Conservation (phyloP, 305 asterid species). For the Rubia occidens region DNA sequence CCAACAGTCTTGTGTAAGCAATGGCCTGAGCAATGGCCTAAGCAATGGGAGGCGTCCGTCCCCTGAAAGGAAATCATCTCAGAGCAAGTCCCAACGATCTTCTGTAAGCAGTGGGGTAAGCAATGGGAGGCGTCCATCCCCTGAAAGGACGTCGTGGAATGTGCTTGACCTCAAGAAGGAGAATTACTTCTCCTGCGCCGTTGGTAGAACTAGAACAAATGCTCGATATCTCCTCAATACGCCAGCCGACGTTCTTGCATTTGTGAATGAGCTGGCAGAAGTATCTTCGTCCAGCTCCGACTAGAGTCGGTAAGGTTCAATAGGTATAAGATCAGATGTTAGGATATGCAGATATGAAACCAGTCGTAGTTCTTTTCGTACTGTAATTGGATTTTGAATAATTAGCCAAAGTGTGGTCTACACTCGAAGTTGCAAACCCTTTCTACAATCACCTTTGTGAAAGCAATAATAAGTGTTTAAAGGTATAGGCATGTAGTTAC, state of each 20-base stretch:
- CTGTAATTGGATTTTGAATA: neutral
- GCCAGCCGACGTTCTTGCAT: constrained; percentile 58
- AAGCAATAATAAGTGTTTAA: no score
- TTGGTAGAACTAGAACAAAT: constrained; percentile 65
- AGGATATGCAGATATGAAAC: neutral
- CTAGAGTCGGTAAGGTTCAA: constrained; percentile 15
- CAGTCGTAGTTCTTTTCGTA: neutral
- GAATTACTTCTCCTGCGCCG: constrained; percentile 86
- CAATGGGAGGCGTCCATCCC: constrained; percentile 34
- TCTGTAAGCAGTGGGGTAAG: constrained; percentile 20
- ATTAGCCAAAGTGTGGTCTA: neutral
- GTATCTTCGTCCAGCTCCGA: constrained; percentile 18
- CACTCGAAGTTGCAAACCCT: neutral
- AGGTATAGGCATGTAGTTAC: no score
- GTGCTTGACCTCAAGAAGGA: constrained; percentile 91
- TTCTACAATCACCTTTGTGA: neutral
- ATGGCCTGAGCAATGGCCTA: constrained; percentile 7
- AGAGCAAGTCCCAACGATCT: constrained; percentile 23
- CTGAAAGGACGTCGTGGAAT: constrained; percentile 61
- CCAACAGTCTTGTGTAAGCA: constrained; percentile 22
- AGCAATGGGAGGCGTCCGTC: constrained; percentile 37
- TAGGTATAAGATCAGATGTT: constrained; percentile 2
- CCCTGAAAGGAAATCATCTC: constrained; percentile 22
- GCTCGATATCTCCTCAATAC: constrained; percentile 65
- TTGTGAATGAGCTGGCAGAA: constrained; percentile 52